Conservation (phyloP, 768 basidiomycete species). For the Pisolithus tinctorius region DNA sequence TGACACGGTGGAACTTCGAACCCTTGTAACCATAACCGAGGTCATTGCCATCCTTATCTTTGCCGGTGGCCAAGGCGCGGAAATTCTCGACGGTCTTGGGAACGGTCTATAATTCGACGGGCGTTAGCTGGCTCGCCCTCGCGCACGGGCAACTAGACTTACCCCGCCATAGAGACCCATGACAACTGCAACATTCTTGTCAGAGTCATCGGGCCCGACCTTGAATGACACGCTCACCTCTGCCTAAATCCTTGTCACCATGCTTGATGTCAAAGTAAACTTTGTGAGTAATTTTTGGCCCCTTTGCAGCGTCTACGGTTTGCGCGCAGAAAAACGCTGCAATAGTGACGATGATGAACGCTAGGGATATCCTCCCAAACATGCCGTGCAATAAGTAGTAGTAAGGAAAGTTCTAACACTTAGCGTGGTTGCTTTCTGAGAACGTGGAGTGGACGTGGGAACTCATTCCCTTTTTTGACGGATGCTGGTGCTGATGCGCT, state of each 20-base stretch:
- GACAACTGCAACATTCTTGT: slow-evolving; percentile 42
- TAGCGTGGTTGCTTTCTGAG: no score
- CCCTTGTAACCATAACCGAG: slow-evolving; percentile 91
- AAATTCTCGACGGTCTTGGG: slow-evolving; percentile 98
- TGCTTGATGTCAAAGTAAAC: slow-evolving; percentile 95
- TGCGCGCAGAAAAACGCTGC: slow-evolving; percentile 67
- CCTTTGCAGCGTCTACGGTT: slow-evolving; percentile 74
- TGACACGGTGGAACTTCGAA: slow-evolving; percentile 94
- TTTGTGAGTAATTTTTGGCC: slow-evolving; percentile 86
- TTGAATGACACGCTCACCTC: slow-evolving; percentile 44
- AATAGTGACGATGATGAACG: slow-evolving; percentile 54
- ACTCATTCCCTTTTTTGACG: no score
- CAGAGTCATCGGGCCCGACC: not conserved
- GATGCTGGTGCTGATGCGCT: no score
- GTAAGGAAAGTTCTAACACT: no score
- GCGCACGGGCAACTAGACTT: slow-evolving; percentile 18
- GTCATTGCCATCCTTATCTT: slow-evolving; percentile 55
- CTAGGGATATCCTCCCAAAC: slow-evolving; percentile 58
- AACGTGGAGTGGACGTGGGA: no score
- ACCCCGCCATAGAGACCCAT: slow-evolving; percentile 91
- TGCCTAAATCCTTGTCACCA: slow-evolving; percentile 79
- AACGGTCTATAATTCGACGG: slow-evolving; percentile 54
- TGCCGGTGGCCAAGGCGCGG: slow-evolving; percentile 83
- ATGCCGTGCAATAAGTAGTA: slow-evolving; percentile 17
- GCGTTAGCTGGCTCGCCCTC: not conserved